phyloP scores from a whole-genome alignment of 768 basidiomycete genomes.

The Boletus rubescentipes region DNA sequence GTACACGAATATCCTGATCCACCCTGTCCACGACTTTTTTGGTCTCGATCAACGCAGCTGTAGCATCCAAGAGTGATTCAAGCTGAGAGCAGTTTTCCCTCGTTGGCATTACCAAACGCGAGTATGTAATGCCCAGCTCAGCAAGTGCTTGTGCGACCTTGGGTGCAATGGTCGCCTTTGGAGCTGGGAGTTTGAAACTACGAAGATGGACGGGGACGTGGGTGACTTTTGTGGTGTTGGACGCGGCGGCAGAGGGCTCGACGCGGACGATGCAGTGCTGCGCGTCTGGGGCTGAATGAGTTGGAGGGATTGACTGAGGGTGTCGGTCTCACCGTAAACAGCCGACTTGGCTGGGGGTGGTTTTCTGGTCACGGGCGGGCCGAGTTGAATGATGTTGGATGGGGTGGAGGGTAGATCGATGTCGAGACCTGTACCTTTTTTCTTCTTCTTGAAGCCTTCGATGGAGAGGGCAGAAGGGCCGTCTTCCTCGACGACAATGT shows the following conservation, averaged over 20 bases:
- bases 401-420: conserved; percentile 35
- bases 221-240: conserved; percentile 60
- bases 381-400: conserved; percentile 37
- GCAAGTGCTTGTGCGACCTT: conserved; percentile 75
- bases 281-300: conserved; percentile 47
- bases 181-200: conserved; percentile 78
- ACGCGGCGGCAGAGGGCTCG: conserved; percentile 47
- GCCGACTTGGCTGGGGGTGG: conserved; percentile 52
- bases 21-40: conserved; percentile 86
- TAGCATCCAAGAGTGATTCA: conserved; percentile 71
- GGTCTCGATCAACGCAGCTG: conserved; percentile 76
- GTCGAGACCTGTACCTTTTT: conserved; percentile 33
- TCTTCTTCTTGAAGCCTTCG: conserved; percentile 59
- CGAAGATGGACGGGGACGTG: conserved; percentile 83
- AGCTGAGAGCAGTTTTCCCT: conserved; percentile 72
- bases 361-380: conserved; percentile 38
- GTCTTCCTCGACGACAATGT: conserved; percentile 65
- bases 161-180: conserved; percentile 70
- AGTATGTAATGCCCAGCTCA: conserved; percentile 72
- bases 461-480: conserved; percentile 44
- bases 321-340: conserved; percentile 49
- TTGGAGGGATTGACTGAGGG: background rate
- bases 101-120: conserved; percentile 93
- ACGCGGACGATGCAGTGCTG: conserved; percentile 72
- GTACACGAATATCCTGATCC: conserved; percentile 78